Base-by-base conservation (phyloP, 2,329 filamentous ascomycete genomes). In the Bipolaris victoriae region DNA sequence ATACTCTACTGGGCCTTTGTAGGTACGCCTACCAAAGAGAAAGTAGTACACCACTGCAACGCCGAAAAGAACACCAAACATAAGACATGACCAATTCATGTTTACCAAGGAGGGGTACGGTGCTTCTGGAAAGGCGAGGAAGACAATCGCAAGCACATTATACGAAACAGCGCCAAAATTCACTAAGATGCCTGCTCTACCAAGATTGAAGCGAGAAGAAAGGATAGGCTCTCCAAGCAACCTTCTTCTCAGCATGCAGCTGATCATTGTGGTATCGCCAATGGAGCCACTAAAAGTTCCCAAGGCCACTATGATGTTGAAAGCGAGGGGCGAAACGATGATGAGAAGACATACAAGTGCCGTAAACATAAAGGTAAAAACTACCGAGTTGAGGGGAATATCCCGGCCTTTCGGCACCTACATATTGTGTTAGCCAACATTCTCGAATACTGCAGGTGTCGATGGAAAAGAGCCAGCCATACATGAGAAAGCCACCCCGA, bases 81-180 rank as follows among this genome's bases (percentile, higher is more conserved):
- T 79, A 1, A 66, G 68, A 39, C 72, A 62, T 43, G 72, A 73
- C 78, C 79, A 82, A 58, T 82, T 81, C 79, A 82, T 81, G 3
- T 71, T 77, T 3, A n/a, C 20, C 37, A 43, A 5, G 9, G 49
- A 13, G 1, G 49, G 54, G 11, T 57, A 33, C 10, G 62, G 62
- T 24, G 22, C 41, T 16, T 60, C 43, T 0, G 79, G 78, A 57
- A 81, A 82, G 52, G 81, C 80, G 2, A 71, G 67, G 50, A 81
- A 79, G 3, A 80, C 57, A 43, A 78, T 78, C 3, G 77, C 58
- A 0, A 78, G 69, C 1, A 74, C 45, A 1, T 80, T 61, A 52
- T 78, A 81, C 1, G 61, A 52, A 24, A 81, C 58, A 1, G 77
- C 68, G 18, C 72, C 66, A 18, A 75, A 56, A 52, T 81, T 81